Base-by-base conservation (phyloP, 129 eudicot species). In the Ambrosia artemisiifolia region DNA sequence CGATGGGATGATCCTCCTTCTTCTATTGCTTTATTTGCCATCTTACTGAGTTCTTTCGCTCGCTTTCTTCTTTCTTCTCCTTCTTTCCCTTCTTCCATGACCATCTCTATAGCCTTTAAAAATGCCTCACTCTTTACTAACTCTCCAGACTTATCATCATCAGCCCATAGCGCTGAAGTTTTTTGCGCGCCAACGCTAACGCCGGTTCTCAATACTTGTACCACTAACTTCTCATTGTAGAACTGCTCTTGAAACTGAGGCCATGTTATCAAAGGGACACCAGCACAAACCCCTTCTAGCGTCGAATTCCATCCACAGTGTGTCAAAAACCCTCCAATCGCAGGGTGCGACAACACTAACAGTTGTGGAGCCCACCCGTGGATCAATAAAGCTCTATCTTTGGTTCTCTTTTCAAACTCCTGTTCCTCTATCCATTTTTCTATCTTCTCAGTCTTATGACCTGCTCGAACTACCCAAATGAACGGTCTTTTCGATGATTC, bases 281-380 rank as follows among this genome's bases (percentile, higher is more conserved):
- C 95, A 9, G 74, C 86, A 10, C 47, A 59, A 0, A 88, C 32
- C 28, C 88, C 95, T 74, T 85, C 91, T 11, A 88, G 80, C 4
- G 75, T 85, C 46, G 91, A 88, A 55, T 88, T 88, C 95, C 95
- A 88, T 3, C 95, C 95, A 46, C 95, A 88, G 8, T 88, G 91
- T 1, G 95, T 88, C 65, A 88, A 67, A 43, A 85, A 88, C 9
- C 84, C 88, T 14, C 86, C 88, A 1, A 85, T 47, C 1, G 95
- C 79, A 18, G 81, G 70, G 71, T 88, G 95, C 0, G 85, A 68
- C 46, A 88, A 65, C 16, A 88, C 72, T 53, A 85, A 40, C 47
- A 83, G 76, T 44, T 88, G 95, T 10, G 95, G 91, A 3, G 95
- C 91, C 95, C 95, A 88, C 13, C 91, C 91, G 4, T 80, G 71